phyloP scores from a whole-genome alignment of 2,329 filamentous ascomycete genomes.

The Claviceps purpurea region DNA sequence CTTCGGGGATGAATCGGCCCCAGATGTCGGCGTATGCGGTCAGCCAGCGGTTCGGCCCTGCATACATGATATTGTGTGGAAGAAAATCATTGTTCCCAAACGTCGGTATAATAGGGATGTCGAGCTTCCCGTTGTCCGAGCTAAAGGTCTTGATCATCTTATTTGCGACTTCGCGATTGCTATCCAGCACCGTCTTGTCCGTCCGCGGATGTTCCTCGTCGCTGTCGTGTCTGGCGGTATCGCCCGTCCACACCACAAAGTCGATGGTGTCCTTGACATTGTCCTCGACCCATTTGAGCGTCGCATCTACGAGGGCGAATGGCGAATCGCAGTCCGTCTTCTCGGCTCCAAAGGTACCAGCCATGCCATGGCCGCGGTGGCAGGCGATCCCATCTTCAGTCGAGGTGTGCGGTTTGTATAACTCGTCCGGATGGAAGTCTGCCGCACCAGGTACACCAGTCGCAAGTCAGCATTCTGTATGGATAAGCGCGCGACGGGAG shows the following conservation, averaged over 20 bases:
- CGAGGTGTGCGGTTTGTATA: constrained; percentile 69
- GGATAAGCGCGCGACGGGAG: background rate
- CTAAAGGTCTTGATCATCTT: constrained; percentile 67
- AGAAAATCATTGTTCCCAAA: constrained; percentile 97
- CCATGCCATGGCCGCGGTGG: constrained; percentile 62
- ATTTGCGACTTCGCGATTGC: constrained; percentile 63
- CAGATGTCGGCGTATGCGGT: constrained; percentile 66
- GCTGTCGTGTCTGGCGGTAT: constrained; percentile 80
- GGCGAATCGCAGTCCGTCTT: constrained; percentile 84
- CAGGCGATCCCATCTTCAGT: constrained; percentile 58
- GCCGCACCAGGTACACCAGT: background rate
- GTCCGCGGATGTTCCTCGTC: constrained; percentile 69
- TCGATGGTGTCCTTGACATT: constrained; percentile 69
- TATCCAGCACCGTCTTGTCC: constrained; percentile 57
- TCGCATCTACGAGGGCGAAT: constrained; percentile 66
- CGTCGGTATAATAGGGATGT: constrained; percentile 74
- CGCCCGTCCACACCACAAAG: constrained; percentile 87
- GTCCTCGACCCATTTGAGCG: constrained; percentile 74
- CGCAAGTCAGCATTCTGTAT: constrained; percentile 1
- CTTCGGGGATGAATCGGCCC: constrained; percentile 79
- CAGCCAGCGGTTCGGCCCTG: constrained; percentile 81
- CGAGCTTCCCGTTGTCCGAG: constrained; percentile 41
- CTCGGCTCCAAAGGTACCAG: constrained; percentile 74
- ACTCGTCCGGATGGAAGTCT: constrained; percentile 88
- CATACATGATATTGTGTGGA: constrained; percentile 83